Base-by-base conservation (phyloP, 2,329 filamentous ascomycete genomes). In the Lanzia echinophila region DNA sequence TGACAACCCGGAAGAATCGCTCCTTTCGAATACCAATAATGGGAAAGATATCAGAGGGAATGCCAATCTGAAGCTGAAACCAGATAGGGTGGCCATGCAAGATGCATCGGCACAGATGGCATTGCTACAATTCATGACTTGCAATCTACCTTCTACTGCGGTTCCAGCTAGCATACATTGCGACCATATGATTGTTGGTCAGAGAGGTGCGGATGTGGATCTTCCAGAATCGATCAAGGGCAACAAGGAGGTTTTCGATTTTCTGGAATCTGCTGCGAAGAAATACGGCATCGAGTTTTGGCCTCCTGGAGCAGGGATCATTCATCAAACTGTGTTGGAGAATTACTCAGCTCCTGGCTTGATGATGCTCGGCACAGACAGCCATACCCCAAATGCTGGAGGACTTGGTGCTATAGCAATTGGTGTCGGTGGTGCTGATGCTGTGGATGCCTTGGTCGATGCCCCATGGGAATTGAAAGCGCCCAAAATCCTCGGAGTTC, bases 91-190 rank as follows among this genome's bases (percentile, higher is more conserved):
- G 63, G 95, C 95, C 60, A 99, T 99, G 94, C 94, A 99, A 73
- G 94, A 99, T 76, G 94, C 94, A 13, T 96, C 90, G 31, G 94
- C 94, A 6, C 94, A 99, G 75, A 99, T 99, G 94, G 94, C 94
- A 1, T 76, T 99, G 60, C 76, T 99, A 64, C 94, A 99, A 73
- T 99, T 99, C 79, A 99, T 99, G 92, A 89, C 88, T 28, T 99
- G 94, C 72, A 88, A 90, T 53, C 79, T 99, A 51, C 87, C 87
- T 28, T 83, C 83, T 56, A 96, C 94, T 2, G 91, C 91, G 10
- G 92, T 99, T 47, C 94, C 94, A 11, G 92, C 94, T 47, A 96
- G 91, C 70, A 96, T 97, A 63, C 94, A 99, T 75, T 99, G 94
- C 73, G 94, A 99, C 75, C 94, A 99, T 72, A 86, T 99, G 84